Conservation (phyloP, 331 rosid genomes). For the Rosa hybrid region DNA sequence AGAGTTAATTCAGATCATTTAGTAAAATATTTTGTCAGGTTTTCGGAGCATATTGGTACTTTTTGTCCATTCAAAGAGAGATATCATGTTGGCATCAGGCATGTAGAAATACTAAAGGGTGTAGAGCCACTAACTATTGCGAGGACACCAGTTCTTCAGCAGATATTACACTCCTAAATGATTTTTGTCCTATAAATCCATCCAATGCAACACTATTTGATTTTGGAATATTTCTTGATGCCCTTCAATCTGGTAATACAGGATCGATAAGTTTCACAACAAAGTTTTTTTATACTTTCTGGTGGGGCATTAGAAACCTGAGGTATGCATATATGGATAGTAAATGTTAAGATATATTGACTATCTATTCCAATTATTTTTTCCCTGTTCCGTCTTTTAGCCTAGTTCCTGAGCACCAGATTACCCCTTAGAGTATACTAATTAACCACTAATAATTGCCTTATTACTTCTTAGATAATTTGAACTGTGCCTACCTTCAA, state of each 20-base stretch:
- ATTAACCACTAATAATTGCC: background rate
- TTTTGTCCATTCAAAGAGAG: background rate
- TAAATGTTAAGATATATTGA: background rate
- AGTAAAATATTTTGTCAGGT: background rate
- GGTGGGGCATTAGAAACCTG: conserved; percentile 5
- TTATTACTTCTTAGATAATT: background rate
- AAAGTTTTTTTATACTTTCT: background rate
- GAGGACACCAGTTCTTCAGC: background rate
- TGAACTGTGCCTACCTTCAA: background rate
- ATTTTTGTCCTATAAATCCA: background rate
- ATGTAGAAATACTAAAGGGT: background rate
- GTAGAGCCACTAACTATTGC: background rate
- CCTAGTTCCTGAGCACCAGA: background rate
- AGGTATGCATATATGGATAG: background rate
- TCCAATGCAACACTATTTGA: background rate
- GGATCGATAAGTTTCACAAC: background rate
- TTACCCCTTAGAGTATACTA: background rate
- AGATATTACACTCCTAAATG: background rate
- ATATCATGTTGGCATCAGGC: background rate
- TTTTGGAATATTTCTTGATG: conserved; percentile 5
- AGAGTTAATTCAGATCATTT: background rate
- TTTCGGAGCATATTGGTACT: background rate
- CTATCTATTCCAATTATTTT: background rate
- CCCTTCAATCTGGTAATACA: background rate
- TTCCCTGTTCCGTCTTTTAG: background rate